phyloP scores from a whole-genome alignment of 228 moss, liverwort and hornwort genomes.

The Sphagnum fallax region DNA sequence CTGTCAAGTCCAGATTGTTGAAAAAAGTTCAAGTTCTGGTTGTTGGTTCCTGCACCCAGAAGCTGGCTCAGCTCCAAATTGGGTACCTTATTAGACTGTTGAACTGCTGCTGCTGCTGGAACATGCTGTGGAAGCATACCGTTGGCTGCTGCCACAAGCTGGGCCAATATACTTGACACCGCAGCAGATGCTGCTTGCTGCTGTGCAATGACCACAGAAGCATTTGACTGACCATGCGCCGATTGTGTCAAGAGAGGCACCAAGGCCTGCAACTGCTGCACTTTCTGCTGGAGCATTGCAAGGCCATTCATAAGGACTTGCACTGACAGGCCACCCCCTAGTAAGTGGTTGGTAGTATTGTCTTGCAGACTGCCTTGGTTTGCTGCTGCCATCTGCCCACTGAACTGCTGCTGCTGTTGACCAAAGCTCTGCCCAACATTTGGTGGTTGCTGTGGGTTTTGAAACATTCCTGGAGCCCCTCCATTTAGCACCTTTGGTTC shows the following conservation, averaged over 20 bases:
- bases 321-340: not conserved
- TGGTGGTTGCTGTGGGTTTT: constrained; percentile 10
- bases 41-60: not conserved
- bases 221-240: not conserved
- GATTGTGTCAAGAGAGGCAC: constrained; percentile 2
- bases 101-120: constrained; percentile 1
- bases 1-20: not conserved
- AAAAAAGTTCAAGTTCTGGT: constrained; percentile 1
- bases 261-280: constrained; percentile 13
- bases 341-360: not conserved
- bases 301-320: constrained; percentile 1
- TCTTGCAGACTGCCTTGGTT: not conserved
- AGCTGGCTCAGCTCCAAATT: constrained; percentile 16
- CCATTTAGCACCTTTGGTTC: not conserved
- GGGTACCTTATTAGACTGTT: not conserved
- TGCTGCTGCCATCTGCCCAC: not conserved
- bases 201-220: constrained; percentile 1
- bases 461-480: constrained; percentile 10
- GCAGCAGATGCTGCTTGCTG: constrained; percentile 10
- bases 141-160: constrained; percentile 10
- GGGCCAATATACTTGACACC: constrained; percentile 5
- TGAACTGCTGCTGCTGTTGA: constrained; percentile 6
- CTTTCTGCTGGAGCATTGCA: constrained; percentile 11
- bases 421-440: constrained; percentile 12
- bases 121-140: constrained; percentile 6